Conservation (phyloP, 2,329 filamentous ascomycete species). For the Microdochium paspali region DNA sequence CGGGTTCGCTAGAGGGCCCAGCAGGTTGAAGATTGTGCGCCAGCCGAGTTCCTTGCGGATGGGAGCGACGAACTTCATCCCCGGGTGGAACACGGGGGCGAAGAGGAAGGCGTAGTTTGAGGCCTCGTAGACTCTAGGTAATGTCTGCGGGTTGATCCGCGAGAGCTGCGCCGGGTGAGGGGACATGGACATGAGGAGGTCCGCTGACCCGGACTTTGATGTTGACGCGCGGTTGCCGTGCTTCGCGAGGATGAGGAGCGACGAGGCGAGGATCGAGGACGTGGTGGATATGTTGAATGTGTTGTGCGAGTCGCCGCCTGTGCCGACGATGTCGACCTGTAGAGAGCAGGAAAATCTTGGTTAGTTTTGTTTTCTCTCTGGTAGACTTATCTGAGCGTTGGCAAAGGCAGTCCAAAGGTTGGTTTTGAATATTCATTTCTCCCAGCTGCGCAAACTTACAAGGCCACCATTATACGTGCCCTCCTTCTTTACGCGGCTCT, state of each 20-base stretch:
- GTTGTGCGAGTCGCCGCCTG: constrained; percentile 90
- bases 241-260: constrained; percentile 79
- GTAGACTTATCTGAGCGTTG: constrained; percentile 21
- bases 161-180: constrained; percentile 66
- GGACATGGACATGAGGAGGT: constrained; percentile 69
- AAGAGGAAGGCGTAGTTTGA: constrained; percentile 95
- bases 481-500: constrained; percentile 50
- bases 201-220: constrained; percentile 89
- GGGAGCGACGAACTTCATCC: constrained; percentile 80
- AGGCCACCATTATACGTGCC: constrained; percentile 76
- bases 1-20: constrained; percentile 88
- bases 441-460: too few relatives aligned
- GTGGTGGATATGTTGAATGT: constrained; percentile 99
- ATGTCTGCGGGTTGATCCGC: constrained; percentile 62
- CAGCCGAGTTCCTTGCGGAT: constrained; percentile 84
- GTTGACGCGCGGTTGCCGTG: constrained; percentile 95
- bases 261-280: constrained; percentile 81
- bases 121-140: constrained; percentile 62
- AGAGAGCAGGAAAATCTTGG: too few relatives aligned
- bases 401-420: too few relatives aligned
- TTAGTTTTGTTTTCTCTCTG: too few relatives aligned
- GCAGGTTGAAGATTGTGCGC: constrained; percentile 94
- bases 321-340: constrained; percentile 91
- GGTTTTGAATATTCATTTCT: constrained; percentile 1
- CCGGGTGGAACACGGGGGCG: constrained; percentile 91